phyloP scores from a whole-genome alignment of 306 rosid genomes.

The Corylus americana region DNA sequence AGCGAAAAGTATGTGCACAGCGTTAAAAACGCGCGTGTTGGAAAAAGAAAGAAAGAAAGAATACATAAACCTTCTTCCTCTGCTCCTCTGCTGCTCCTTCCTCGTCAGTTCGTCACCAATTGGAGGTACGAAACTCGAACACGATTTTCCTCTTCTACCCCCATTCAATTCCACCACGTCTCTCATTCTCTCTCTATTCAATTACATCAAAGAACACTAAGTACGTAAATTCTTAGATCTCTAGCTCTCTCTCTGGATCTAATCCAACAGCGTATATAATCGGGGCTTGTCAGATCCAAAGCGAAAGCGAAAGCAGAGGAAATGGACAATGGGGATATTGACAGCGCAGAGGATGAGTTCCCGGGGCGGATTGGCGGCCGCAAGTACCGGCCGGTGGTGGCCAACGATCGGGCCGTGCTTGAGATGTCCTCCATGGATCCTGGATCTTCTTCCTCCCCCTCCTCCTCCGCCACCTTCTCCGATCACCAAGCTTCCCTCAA shows the following conservation, averaged over 20 bases:
- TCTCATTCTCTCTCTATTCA: neutral
- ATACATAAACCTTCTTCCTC: too few species aligned
- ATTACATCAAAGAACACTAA: too few species aligned
- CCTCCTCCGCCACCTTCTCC: conserved; percentile 34
- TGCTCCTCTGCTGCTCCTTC: too few species aligned
- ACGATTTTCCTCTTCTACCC: too few species aligned
- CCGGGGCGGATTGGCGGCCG: conserved; percentile 53
- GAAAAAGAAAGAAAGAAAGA: too few species aligned
- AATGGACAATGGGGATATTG: conserved; percentile 84
- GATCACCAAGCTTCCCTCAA: conserved; percentile 55
- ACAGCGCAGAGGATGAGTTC: conserved; percentile 72
- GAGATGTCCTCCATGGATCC: conserved; percentile 96
- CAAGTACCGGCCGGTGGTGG: conserved; percentile 88
- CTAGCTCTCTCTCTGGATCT: conserved; percentile 13
- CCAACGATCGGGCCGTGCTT: conserved; percentile 92
- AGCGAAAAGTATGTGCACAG: too few species aligned
- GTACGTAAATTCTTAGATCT: conserved; percentile 23
- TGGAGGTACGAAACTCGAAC: too few species aligned
- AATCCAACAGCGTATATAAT: conserved; percentile 10
- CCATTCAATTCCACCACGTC: neutral
- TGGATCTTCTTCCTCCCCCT: conserved; percentile 65
- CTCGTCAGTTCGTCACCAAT: too few species aligned
- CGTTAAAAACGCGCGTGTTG: too few species aligned
- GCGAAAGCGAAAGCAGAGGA: neutral
- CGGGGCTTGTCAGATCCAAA: neutral